Evolutionary conservation across 352 stramenopile genomes (phyloP), one percentile per base, ranked within the genome.

Genomic region (Pythium aristosporum): DNA sequence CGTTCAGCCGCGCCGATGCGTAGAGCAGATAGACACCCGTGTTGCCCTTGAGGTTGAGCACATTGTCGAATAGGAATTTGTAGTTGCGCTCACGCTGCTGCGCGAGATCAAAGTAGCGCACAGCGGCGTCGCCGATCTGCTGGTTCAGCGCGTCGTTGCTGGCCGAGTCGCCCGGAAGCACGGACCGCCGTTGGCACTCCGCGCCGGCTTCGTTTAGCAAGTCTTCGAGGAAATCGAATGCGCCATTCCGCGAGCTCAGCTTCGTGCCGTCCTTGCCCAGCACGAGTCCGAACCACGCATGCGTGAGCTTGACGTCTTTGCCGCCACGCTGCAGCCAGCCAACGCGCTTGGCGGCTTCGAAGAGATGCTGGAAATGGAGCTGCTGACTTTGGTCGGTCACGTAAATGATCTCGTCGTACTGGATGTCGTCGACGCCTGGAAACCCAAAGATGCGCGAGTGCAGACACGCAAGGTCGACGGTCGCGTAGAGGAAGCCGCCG

Each of bases 21-120:
- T 93, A 95, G 72, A 95, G 75, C 51, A 94, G 74, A 60, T 92
- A 95, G 48, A 92, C 84, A 21, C 82, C 87, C 15, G 87, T 92
- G 72, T 93, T 93, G 56, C 84, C 87, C 67, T 90, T 92, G 39
- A 92, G 68, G 48, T 86, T 86, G 12, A 93, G 76, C 59, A 93
- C 82, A 30, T 88, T 81, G 69, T 89, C 83, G 52, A 91, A 92
- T 15, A 87, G 70, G 57, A 93, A 93, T 71, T 92, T 93, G 79
- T 95, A 92, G 67, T 91, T 92, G 57, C 82, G 76, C 58, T 91
- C 83, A 36, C 82, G 87, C 54, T 93, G 85, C 61, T 95, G 87
- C 18, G 84, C 80, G 23, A 95, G 65, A 52, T 95, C 87, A 59
- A 92, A 95, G 63, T 93, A 95, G 12, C 82, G 82, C 59, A 92